Evolutionary conservation across 331 rosid species (phyloP), one percentile per base, ranked within the genome.

Genomic region (Acacia concinna): DNA sequence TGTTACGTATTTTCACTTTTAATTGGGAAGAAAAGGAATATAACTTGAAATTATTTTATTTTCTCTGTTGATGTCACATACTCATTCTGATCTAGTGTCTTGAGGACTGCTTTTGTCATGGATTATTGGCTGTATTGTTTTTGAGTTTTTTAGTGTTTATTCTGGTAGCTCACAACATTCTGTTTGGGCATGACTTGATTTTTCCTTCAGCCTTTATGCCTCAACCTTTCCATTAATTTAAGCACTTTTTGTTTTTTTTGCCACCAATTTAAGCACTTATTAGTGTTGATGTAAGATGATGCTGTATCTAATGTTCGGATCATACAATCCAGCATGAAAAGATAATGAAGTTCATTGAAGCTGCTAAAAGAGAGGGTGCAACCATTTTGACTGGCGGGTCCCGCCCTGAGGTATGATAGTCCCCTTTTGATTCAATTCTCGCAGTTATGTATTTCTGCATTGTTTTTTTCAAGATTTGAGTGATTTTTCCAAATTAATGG

Each of bases 321-420:
- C 46, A 41, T 81, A 49, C 81, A 76, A 64, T 85, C 81, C 97
- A 96, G 99, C 88, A 93, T 71, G 97, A 91, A 86, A 96, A 93
- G 70, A 72, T 90, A 76, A 74, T 91, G 91, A 93, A 96, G 85
- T 90, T 86, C 79, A 78, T 96, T 83, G 79, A 94, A 38, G 91
- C 89, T 43, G 99, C 97, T 10, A 89, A 88, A 89, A 89, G 86
- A 56, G 99, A 96, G 90, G 99, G 99, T 12, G 98, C 99, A 68
- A 91, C 83, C 62, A 85, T 96, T 89, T 72, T 88, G 86, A 86
- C 83, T 49, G 99, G 99, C 71, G 99, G 99, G 27, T 86, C 73
- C 76, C 96, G 99, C 72, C 98, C 98, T 28, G 91, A 89, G 97
- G 99, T 96, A 90, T 77, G 73, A 79, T 64, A 64, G 49, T 62